These are phyloP conservation scores for Penicillium cataractarum DNA, from an alignment of 495 filamentous ascomycete genomes.

Conservation along the genomic window DNA sequence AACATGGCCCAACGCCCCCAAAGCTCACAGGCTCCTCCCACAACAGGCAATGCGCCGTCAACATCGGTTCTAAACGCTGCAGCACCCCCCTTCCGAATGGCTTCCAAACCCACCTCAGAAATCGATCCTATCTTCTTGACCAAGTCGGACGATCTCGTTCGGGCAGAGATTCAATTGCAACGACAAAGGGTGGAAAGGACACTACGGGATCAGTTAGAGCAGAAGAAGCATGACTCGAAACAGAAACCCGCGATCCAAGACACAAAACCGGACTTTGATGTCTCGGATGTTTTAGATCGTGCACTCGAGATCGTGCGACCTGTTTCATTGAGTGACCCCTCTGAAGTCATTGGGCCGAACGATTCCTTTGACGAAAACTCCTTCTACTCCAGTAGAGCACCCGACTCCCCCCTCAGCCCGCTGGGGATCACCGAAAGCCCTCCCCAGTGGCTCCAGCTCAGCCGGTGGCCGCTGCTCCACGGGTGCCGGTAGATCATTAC, in stretches of 20 bases:
- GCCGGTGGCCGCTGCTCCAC: slow-evolving; percentile 29
- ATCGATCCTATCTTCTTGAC: slow-evolving; percentile 81
- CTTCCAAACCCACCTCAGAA: slow-evolving; percentile 45
- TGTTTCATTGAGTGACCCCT: slow-evolving; percentile 54
- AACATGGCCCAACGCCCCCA: slow-evolving; percentile 31
- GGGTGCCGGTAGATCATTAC: slow-evolving; percentile 35
- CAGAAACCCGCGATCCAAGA: slow-evolving; percentile 60
- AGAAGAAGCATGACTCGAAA: slow-evolving; percentile 59
- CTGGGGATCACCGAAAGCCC: slow-evolving; percentile 33
- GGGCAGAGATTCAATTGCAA: slow-evolving; percentile 79
- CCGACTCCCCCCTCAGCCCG: slow-evolving; percentile 50
- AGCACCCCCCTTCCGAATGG: slow-evolving; percentile 40
- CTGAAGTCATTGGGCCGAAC: slow-evolving; percentile 57
- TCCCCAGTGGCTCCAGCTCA: slow-evolving; percentile 35
- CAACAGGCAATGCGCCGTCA: slow-evolving; percentile 32
- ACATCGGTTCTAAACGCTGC: slow-evolving; percentile 30
- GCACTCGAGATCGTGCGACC: slow-evolving; percentile 74
- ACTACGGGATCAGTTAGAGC: slow-evolving; percentile 74
- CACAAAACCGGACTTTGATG: slow-evolving; percentile 69
- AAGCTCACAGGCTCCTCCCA: slow-evolving; percentile 36
- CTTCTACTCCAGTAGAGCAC: slow-evolving; percentile 86
- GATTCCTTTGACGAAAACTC: slow-evolving; percentile 91
- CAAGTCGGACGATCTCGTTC: slow-evolving; percentile 82
- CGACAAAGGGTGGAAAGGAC: slow-evolving; percentile 77
- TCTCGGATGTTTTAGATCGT: slow-evolving; percentile 71